Evolutionary conservation across 805 yeast genomes (phyloP), one percentile per base, ranked within the genome.

Genomic region (Candida insectorum): DNA sequence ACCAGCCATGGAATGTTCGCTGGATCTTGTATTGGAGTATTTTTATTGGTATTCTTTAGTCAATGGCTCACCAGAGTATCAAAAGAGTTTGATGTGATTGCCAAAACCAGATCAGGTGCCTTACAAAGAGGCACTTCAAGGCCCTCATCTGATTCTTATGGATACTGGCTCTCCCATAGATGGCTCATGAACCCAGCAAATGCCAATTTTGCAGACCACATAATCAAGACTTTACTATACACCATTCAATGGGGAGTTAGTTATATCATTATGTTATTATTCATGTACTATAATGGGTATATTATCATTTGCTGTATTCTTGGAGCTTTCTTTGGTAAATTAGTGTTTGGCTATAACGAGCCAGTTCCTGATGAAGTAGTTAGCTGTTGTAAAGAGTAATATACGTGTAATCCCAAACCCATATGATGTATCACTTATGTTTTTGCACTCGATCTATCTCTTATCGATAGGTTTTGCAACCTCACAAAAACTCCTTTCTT

Each of bases 271-370:
- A 81, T 80, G 84, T 67, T 81, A 62, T 58, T 81, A 46, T 80
- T 79, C 62, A 81, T 81, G 87, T 79, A 80, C 62, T 81, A 77
- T 62, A 81, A 80, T 48, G 86, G 86, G 11, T 80, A 78, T 50
- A 65, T 80, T 24, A 73, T 79, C 39, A 75, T 81, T 37, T 69
- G 78, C 8, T 79, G 82, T 55, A 65, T 79, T 31, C 52, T 79
- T 22, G 85, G 85, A 6, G 81, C 81, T 2, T 55, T 77, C 18
- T 48, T 79, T 33, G 85, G 85, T 2, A 71, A 73, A 51, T 48
- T 78, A 21, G 35, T 79, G 17, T 75, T 79, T 59, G 62, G 71
- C 18, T 62, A 63, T 40, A 55, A 44, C 28, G 80, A 75, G 38
- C 64, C 72, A 2, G 44, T 64, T 24, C 36, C 35, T 13, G 32